A percentile compares a stretch with the other conserved stretches of the same genome.
These are phyloP conservation scores for Lachnellula cervina DNA, from an alignment of 2,329 filamentous ascomycete genomes.

Conservation along the genomic window DNA sequence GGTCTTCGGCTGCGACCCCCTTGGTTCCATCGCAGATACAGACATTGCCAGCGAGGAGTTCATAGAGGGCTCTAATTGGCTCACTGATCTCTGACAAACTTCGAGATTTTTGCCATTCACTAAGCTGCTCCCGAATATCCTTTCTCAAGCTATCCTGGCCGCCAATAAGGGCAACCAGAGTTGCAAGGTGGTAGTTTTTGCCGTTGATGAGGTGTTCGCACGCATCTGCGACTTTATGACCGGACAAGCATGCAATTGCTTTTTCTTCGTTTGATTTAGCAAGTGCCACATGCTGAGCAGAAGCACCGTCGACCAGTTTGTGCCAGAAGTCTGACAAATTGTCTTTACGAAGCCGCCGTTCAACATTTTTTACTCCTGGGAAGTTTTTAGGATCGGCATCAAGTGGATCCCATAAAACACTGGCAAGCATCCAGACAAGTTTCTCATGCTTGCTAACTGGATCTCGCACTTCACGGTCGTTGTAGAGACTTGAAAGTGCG, in stretches of 20 bases:
- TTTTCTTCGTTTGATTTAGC: constrained; percentile 71
- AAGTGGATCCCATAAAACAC: constrained; percentile 75
- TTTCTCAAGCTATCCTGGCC: constrained; percentile 63
- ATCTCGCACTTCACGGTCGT: constrained; percentile 35
- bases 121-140: constrained; percentile 75
- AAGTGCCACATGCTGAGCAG: constrained; percentile 50
- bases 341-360: constrained; percentile 48
- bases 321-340: constrained; percentile 65
- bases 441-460: constrained; percentile 58
- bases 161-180: constrained; percentile 77
- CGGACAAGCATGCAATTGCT: constrained; percentile 74
- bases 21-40: constrained; percentile 75
- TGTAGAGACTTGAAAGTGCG: constrained; percentile 46
- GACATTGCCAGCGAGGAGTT: constrained; percentile 84
- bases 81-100: constrained; percentile 84
- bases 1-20: constrained; percentile 70
- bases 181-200: constrained; percentile 78
- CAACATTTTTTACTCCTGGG: constrained; percentile 31
- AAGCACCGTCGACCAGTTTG: constrained; percentile 57
- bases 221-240: constrained; percentile 74
- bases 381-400: constrained; percentile 42
- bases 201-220: constrained; percentile 73
- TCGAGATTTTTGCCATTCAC: constrained; percentile 77
- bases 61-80: constrained; percentile 80
- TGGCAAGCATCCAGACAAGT: constrained; percentile 78